Base-by-base conservation (phyloP, 2,329 filamentous ascomycete genomes). In the Rhynchosporium graminicola region DNA sequence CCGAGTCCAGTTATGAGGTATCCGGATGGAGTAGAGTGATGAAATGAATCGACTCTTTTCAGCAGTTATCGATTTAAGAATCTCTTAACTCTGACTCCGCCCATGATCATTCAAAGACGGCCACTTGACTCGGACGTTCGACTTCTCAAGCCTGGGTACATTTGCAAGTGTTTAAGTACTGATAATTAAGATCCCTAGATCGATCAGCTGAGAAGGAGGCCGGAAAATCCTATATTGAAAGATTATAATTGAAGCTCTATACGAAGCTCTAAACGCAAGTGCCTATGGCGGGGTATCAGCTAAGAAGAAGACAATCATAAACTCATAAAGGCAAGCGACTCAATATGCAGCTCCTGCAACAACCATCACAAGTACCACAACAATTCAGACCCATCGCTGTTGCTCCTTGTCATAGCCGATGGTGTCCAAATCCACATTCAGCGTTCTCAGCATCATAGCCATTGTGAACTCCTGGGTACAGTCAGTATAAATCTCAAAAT, bases 371-470 rank as follows among this genome's bases (percentile, higher is more conserved):
- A 43, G 26, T 33, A 9, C 1, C 7, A 7, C 4, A 36, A 29
- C 3, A 8, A 40, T 47, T 48, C 26, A 59, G 20, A 80, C 75
- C 87, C 87, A 90, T 71, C 78, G 77, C 71, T 87, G 83, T 59
- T 76, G 73, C 12, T 77, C 73, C 62, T 80, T 79, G 73, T 88
- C 85, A 72, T 83, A 89, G 4, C 87, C 87, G 66, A 90, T 87
- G n/a, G 83, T 71, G 55, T 80, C 76, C 4, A 84, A 74, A 60
- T 88, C 85, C 61, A 90, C 82, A 69, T 88, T 87, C 63, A 90
- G 76, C 36, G 81, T 84, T 67, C 81, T 82, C 15, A 90, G 78
- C 87, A 90, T 89, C 80, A 84, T 85, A 54, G 83, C 85, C 82
- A 90, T 87, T 12, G 85, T 88, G 69, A 89, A 89, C 12, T 81